Evolutionary conservation across 2,329 filamentous ascomycete species (phyloP).

Genomic region (Phoma herbarum): DNA sequence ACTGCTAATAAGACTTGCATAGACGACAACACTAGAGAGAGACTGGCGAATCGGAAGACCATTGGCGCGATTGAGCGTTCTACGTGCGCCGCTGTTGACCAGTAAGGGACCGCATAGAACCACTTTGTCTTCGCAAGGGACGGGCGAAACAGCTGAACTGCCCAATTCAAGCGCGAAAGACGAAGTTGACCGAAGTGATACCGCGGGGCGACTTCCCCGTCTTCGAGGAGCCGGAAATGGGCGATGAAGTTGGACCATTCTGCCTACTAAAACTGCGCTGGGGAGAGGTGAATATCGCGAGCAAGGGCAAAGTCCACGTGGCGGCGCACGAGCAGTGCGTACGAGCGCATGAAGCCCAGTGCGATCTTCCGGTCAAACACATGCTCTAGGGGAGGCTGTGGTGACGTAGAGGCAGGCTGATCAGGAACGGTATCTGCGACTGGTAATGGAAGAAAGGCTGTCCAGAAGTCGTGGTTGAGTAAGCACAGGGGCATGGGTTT

Average conservation of each 20-base stretch:
- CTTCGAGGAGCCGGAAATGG: slow-evolving; percentile 9
- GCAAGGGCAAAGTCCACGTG: slow-evolving; percentile 16
- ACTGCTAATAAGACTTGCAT: slow-evolving; percentile 21
- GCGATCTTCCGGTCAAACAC: slow-evolving; percentile 10
- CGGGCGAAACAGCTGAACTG: slow-evolving; percentile 16
- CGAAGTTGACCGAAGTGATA: slow-evolving; percentile 24
- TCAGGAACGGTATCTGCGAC: neutral
- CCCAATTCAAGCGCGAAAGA: slow-evolving; percentile 23
- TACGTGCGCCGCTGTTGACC: slow-evolving; percentile 4
- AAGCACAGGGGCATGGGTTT: slow-evolving; percentile 23
- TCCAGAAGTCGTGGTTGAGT: slow-evolving; percentile 22
- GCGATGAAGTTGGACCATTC: slow-evolving; percentile 18
- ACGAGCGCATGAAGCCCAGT: slow-evolving; percentile 20
- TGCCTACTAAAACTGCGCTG: slow-evolving; percentile 4
- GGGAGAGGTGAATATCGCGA: slow-evolving; percentile 12
- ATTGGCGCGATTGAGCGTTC: slow-evolving; percentile 8
- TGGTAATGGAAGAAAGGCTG: slow-evolving; percentile 1
- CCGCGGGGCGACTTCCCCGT: slow-evolving; percentile 19
- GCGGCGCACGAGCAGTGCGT: slow-evolving; percentile 16
- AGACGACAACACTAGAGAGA: slow-evolving; percentile 19
- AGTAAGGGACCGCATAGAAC: neutral
- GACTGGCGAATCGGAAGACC: slow-evolving; percentile 18
- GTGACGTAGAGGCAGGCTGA: too few species aligned
- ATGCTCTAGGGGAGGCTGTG: neutral
- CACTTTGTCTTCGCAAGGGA: slow-evolving; percentile 4